phyloP scores from a whole-genome alignment of 2,329 filamentous ascomycete species.

The Coniochaeta pulveracea region DNA sequence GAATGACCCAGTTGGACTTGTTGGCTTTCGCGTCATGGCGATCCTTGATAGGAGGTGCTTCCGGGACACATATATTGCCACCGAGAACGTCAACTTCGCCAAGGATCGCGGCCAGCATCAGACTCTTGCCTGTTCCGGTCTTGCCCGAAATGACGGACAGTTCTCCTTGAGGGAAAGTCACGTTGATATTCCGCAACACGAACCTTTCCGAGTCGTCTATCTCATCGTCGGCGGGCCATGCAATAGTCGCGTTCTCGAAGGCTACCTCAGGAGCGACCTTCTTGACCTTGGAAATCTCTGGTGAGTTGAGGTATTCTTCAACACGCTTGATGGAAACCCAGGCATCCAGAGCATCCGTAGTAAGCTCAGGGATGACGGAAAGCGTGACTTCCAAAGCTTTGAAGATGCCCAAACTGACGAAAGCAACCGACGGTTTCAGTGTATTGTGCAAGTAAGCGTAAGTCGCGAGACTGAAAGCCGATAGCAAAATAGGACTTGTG shows the following conservation, averaged over 20 bases:
- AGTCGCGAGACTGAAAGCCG: slow-evolving; percentile 57
- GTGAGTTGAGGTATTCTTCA: slow-evolving; percentile 55
- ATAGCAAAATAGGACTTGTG: slow-evolving; percentile 60
- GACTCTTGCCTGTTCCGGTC: slow-evolving; percentile 68
- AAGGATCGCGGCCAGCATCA: slow-evolving; percentile 62
- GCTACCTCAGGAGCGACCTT: slow-evolving; percentile 46
- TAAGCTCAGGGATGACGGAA: slow-evolving; percentile 60
- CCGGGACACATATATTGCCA: slow-evolving; percentile 47
- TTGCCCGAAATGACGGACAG: slow-evolving; percentile 67
- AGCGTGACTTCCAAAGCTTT: slow-evolving; percentile 61
- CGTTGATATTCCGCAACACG: slow-evolving; percentile 49
- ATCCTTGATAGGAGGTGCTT: slow-evolving; percentile 35
- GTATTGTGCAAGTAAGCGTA: slow-evolving; percentile 54
- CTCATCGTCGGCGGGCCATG: slow-evolving; percentile 60
- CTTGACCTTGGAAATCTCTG: slow-evolving; percentile 48
- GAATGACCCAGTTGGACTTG: slow-evolving; percentile 55
- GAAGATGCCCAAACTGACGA: slow-evolving; percentile 68
- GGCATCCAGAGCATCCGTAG: slow-evolving; percentile 59
- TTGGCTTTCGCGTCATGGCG: slow-evolving; percentile 54
- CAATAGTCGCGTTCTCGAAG: slow-evolving; percentile 57
- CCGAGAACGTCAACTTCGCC: slow-evolving; percentile 62
- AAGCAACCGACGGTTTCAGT: slow-evolving; percentile 62
- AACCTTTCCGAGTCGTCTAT: slow-evolving; percentile 49
- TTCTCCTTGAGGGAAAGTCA: slow-evolving; percentile 57
- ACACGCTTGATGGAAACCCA: slow-evolving; percentile 64